Percentiles rank a stretch among this genome's conserved stretches.
These are phyloP conservation scores for Athelia sp. DNA, from an alignment of 1,284 basidiomycete species.

Conservation along the genomic window DNA sequence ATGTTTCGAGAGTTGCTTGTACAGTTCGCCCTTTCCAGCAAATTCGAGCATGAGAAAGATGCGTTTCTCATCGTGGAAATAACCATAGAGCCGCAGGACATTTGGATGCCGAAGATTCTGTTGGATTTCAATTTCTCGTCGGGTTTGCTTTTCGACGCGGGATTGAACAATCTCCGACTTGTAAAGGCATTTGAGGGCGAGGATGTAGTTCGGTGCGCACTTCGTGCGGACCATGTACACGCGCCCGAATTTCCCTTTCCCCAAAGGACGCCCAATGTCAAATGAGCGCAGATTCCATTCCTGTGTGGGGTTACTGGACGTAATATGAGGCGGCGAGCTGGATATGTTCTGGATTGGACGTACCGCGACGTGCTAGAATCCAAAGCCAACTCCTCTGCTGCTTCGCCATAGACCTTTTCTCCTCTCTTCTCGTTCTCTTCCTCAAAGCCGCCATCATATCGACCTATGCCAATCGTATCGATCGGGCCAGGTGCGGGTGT, in stretches of 20 bases:
- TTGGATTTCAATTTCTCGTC: conserved; percentile 98
- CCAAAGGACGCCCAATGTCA: conserved; percentile 92
- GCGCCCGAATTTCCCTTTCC: conserved; percentile 98
- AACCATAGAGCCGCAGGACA: conserved; percentile 90
- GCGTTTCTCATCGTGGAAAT: conserved; percentile 97
- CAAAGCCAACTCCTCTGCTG: conserved; percentile 70
- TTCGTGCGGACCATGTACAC: conserved; percentile 99
- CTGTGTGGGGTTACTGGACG: conserved; percentile 58
- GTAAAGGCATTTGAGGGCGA: conserved; percentile 96
- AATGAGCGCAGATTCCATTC: conserved; percentile 86
- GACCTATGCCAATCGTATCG: conserved; percentile 65
- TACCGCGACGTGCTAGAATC: conserved; percentile 69
- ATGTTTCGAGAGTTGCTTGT: conserved; percentile 88
- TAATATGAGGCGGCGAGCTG: not conserved
- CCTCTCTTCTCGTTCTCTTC: conserved; percentile 68
- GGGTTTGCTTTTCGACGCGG: conserved; percentile 88
- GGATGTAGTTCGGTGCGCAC: conserved; percentile 82
- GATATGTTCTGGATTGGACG: conserved; percentile 18
- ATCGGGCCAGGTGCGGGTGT: conserved; percentile 9
- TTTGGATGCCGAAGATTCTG: conserved; percentile 96
- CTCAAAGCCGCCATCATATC: conserved; percentile 85
- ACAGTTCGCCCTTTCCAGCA: conserved; percentile 92
- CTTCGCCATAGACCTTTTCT: conserved; percentile 61
- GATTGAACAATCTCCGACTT: conserved; percentile 92
- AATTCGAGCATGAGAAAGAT: conserved; percentile 98